Conservation (phyloP, 2,329 filamentous ascomycete genomes). For the Sclerotinia sclerotiorum region DNA sequence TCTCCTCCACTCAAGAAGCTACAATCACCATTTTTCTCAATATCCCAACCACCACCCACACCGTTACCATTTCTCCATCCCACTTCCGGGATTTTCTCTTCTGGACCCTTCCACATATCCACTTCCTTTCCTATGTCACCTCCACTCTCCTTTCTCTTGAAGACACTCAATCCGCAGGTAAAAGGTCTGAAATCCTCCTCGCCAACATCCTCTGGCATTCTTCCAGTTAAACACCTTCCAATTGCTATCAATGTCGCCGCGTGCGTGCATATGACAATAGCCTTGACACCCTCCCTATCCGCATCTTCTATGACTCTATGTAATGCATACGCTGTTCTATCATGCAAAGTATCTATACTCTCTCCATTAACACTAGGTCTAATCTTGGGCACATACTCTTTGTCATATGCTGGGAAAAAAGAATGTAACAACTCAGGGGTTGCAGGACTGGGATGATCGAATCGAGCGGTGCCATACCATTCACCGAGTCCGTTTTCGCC, state of each 20-base stretch:
- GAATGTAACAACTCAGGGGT: constrained; percentile 58
- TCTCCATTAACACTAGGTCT: constrained; percentile 75
- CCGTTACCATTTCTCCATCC: constrained; percentile 60
- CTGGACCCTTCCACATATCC: constrained; percentile 44
- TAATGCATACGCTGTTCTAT: constrained; percentile 71
- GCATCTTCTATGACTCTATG: constrained; percentile 69
- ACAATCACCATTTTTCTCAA: constrained; percentile 79
- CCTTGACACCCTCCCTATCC: constrained; percentile 66
- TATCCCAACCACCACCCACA: constrained; percentile 76
- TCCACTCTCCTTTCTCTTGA: constrained; percentile 48
- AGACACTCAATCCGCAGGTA: constrained; percentile 78
- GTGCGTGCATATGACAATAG: constrained; percentile 82
- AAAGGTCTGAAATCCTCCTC: constrained; percentile 82
- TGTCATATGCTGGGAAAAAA: constrained; percentile 61
- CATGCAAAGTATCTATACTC: constrained; percentile 74
- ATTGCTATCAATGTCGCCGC: constrained; percentile 86
- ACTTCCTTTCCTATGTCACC: constrained; percentile 43
- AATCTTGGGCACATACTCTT: constrained; percentile 64
- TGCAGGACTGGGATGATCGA: constrained; percentile 80
- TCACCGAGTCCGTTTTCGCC: constrained; percentile 67
- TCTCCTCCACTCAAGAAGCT: constrained; percentile 75
- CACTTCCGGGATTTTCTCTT: constrained; percentile 43
- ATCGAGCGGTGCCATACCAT: constrained; percentile 87
- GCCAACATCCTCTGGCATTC: constrained; percentile 68
- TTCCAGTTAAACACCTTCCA: constrained; percentile 77